Conservation (phyloP, 2,329 filamentous ascomycete species). For the Achaetomium macrosporum region DNA sequence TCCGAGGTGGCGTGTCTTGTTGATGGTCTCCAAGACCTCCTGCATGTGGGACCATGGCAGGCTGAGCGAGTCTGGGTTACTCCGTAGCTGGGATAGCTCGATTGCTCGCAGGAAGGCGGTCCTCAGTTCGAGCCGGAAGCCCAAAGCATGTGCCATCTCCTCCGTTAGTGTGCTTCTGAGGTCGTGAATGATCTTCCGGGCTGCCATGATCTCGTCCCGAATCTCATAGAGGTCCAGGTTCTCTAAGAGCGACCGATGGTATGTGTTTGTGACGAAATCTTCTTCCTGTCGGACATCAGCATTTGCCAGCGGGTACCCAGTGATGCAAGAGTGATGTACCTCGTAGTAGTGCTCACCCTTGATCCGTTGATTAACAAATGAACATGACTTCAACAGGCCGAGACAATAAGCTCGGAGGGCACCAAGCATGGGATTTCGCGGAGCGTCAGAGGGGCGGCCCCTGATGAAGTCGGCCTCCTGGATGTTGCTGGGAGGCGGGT, state of each 20-base stretch:
- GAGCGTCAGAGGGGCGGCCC: constrained; percentile 27
- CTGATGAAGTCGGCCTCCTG: constrained; percentile 59
- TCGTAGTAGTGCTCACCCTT: constrained; percentile 87
- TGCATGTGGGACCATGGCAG: constrained; percentile 48
- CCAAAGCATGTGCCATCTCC: constrained; percentile 50
- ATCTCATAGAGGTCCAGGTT: constrained; percentile 54
- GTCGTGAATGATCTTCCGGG: constrained; percentile 45
- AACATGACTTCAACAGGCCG: constrained; percentile 75
- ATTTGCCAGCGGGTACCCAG: too few species aligned
- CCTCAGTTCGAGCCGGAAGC: constrained; percentile 60
- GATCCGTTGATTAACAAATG: constrained; percentile 70
- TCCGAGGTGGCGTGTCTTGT: constrained; percentile 55
- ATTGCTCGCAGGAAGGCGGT: constrained; percentile 54
- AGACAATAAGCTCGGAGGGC: constrained; percentile 82
- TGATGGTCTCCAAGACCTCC: constrained; percentile 48
- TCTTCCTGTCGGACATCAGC: constrained; percentile 56
- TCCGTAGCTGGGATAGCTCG: constrained; percentile 42
- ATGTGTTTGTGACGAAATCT: constrained; percentile 91
- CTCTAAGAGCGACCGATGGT: constrained; percentile 70
- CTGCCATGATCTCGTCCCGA: constrained; percentile 47
- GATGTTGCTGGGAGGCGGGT: constrained; percentile 59
- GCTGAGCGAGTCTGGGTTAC: constrained; percentile 41
- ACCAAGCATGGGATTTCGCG: constrained; percentile 46
- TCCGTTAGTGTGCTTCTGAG: constrained; percentile 35
- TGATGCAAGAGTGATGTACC: constrained; percentile 38